Conservation (phyloP, 345 rosid species). For the Cardamine resedifolia region DNA sequence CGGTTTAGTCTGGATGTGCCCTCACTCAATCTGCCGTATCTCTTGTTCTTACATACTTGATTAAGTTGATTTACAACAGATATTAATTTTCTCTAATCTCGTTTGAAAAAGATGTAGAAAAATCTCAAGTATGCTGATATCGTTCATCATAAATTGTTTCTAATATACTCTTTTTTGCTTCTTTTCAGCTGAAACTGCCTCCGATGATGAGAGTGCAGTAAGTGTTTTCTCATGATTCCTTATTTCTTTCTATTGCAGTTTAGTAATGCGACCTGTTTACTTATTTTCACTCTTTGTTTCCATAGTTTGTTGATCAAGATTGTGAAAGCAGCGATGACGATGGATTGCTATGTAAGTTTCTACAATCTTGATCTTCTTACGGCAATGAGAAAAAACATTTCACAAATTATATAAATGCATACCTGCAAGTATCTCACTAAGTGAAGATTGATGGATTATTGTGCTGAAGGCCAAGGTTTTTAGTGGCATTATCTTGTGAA, state of each 20-base stretch:
- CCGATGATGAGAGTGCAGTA: constrained; percentile 67
- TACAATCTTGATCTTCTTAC: constrained; percentile 14
- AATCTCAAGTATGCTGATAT: background rate
- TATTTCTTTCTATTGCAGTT: background rate
- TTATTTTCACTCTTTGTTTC: constrained; percentile 15
- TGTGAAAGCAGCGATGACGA: constrained; percentile 82
- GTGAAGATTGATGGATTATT: background rate
- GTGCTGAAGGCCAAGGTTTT: background rate
- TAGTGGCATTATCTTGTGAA: background rate
- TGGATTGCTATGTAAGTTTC: constrained; percentile 93
- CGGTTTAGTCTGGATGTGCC: background rate
- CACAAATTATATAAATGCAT: background rate
- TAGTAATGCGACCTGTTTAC: background rate
- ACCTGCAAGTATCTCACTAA: background rate
- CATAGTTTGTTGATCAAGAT: constrained; percentile 58
- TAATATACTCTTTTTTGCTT: background rate
- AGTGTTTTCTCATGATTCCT: constrained; percentile 19
- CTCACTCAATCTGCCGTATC: background rate
- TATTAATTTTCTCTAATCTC: background rate
- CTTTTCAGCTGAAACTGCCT: constrained; percentile 61
- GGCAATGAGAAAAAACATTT: background rate
- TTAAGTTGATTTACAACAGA: background rate
- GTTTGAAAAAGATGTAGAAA: background rate
- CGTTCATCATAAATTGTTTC: background rate
- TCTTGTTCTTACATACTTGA: background rate